phyloP scores from a whole-genome alignment of 345 rosid species.

The Lenwebbia sp. region DNA sequence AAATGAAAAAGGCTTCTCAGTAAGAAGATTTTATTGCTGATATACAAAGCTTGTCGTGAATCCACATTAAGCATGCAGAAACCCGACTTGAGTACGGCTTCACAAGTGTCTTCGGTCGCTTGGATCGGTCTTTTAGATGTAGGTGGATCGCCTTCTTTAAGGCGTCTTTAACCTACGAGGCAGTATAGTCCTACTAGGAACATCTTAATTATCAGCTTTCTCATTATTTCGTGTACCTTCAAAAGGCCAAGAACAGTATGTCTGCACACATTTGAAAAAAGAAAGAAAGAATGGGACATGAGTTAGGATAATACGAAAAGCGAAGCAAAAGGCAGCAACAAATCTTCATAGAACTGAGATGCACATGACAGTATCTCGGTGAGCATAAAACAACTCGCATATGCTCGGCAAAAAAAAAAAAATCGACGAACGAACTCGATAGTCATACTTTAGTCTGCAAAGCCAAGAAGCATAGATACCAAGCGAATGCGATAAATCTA shows the following conservation, averaged over 20 bases:
- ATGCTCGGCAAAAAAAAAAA: not conserved
- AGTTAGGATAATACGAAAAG: not conserved
- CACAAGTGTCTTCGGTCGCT: not conserved
- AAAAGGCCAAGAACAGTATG: not conserved
- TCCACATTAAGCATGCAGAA: not conserved
- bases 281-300: not conserved
- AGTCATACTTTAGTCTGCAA: not conserved
- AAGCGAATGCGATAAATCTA: not conserved
- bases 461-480: not conserved
- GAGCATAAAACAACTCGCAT: not conserved
- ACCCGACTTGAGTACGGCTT: not conserved
- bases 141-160: not conserved
- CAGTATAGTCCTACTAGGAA: too few species aligned
- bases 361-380: accelerated
- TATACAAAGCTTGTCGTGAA: not conserved
- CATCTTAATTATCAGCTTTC: too few species aligned
- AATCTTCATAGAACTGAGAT: not conserved
- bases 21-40: not conserved
- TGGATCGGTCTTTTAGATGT: not conserved
- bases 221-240: not conserved
- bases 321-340: not conserved
- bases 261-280: not conserved
- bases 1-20: not conserved
- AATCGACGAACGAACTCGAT: not conserved
- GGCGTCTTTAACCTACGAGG: too few species aligned